Evolutionary conservation across 139 green algal species (phyloP).

Genomic region (Picochlorum costavermella): DNA sequence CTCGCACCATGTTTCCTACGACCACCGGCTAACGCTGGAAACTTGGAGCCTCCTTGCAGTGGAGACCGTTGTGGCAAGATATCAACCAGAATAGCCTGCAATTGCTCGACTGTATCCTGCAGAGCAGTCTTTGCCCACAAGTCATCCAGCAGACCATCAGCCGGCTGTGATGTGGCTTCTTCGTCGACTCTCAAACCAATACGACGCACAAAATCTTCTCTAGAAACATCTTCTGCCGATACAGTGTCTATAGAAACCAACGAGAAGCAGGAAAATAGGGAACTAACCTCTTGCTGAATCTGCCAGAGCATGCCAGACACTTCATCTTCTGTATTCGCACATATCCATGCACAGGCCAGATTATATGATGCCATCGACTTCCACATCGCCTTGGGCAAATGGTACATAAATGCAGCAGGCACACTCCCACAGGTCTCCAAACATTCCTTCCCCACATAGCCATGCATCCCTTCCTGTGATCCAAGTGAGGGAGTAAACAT

Average conservation of each 20-base stretch:
- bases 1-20: neutral
- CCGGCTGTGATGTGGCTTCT: neutral
- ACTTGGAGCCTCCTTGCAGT: neutral
- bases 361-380: neutral
- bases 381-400: neutral
- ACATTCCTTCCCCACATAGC: conserved; percentile 5
- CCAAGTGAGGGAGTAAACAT: neutral
- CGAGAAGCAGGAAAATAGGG: neutral
- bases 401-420: neutral
- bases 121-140: neutral
- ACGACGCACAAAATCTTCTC: neutral
- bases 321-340: neutral
- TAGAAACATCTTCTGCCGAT: neutral
- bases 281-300: neutral
- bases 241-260: neutral
- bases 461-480: neutral
- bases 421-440: neutral
- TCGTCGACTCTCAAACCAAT: neutral
- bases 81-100: neutral
- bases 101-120: neutral
- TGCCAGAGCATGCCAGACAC: neutral
- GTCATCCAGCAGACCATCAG: neutral
- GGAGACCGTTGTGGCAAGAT: neutral
- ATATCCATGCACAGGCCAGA: neutral
- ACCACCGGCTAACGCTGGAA: no score